Conservation (phyloP, 1,284 basidiomycete species). For the Naganishia sp. region DNA sequence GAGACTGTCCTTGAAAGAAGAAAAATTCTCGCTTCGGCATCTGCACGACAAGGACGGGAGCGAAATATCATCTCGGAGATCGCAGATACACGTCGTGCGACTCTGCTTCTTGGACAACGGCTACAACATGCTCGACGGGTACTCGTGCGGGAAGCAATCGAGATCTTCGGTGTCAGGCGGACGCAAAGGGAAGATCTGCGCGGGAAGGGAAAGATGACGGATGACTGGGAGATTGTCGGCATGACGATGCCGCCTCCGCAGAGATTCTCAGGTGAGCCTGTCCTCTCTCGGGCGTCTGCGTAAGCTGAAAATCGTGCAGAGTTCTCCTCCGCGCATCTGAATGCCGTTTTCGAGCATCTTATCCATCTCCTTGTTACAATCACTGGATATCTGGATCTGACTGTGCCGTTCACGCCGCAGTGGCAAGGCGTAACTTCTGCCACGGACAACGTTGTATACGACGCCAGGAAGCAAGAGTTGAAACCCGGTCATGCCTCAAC, state of each 20-base stretch:
- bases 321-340: slow-evolving; percentile 21
- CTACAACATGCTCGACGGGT: slow-evolving; percentile 15
- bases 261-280: slow-evolving; percentile 4
- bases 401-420: slow-evolving; percentile 21
- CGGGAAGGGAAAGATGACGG: not conserved
- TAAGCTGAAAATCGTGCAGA: not conserved
- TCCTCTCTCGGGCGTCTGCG: not conserved
- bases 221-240: slow-evolving; percentile 27
- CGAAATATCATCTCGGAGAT: not conserved
- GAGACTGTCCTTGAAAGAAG: not conserved
- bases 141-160: slow-evolving; percentile 13
- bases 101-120: not conserved
- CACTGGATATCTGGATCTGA: slow-evolving; percentile 22
- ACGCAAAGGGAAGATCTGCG: not conserved
- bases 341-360: slow-evolving; percentile 22
- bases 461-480: not conserved
- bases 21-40: not conserved
- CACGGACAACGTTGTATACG: not conserved
- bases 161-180: slow-evolving; percentile 14
- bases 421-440: slow-evolving; percentile 14
- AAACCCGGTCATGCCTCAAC: not conserved
- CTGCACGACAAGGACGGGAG: not conserved
- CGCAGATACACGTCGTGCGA: not conserved
- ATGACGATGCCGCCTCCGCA: slow-evolving; percentile 15
- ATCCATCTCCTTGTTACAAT: slow-evolving; percentile 20